Evolutionary conservation across 305 asterid species (phyloP).

Genomic region (Solanum hybrid): DNA sequence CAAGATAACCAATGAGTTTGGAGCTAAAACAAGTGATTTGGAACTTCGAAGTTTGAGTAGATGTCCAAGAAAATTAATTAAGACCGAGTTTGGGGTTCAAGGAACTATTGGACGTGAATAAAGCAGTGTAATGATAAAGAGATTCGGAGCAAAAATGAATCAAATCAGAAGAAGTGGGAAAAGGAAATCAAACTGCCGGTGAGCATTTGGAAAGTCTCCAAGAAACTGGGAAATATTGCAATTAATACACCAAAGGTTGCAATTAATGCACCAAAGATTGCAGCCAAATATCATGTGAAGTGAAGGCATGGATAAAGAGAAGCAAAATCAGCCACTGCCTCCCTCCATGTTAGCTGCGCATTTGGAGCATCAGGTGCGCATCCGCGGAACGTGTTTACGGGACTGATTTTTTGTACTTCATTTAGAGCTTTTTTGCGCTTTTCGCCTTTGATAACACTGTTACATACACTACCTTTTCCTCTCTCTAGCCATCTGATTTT

Average conservation of each 20-base stretch:
- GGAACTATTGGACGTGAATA: not conserved
- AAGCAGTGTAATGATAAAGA: not conserved
- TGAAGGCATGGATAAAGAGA: not conserved
- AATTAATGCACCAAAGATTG: not conserved
- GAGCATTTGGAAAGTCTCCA: not conserved
- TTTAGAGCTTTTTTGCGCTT: too few relatives aligned
- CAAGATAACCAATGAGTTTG: not conserved
- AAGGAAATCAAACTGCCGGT: not conserved
- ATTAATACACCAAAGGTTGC: too few relatives aligned
- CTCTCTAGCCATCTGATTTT: not conserved
- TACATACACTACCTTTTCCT: not conserved
- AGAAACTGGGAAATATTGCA: not conserved
- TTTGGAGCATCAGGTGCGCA: not conserved
- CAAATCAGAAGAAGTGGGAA: not conserved
- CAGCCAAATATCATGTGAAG: not conserved
- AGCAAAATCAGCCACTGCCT: not conserved
- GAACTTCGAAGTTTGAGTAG: not conserved
- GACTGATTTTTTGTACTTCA: not conserved
- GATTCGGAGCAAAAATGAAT: not conserved
- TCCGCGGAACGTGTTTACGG: not conserved
- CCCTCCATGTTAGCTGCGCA: not conserved
- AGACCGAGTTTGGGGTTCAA: not conserved
- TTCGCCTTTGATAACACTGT: too few relatives aligned
- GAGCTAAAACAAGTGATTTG: not conserved
- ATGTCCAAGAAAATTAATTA: too few relatives aligned